Percentiles rank a stretch among this genome's conserved stretches.
Conservation (phyloP, 306 rosid species). For the Cicer arietinum region DNA sequence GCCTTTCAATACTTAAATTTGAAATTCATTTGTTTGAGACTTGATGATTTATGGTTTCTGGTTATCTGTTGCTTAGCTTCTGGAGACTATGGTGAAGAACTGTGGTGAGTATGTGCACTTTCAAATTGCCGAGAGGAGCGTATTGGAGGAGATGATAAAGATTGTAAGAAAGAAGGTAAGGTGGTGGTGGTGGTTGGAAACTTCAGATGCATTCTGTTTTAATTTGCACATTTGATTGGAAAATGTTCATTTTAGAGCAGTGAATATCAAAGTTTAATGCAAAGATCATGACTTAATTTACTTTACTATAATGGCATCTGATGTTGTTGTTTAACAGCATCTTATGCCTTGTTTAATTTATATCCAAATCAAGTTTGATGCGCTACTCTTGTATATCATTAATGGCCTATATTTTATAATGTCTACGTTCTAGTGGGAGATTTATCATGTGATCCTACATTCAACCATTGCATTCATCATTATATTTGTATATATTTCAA, state of each 20-base stretch:
- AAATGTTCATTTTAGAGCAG: not conserved
- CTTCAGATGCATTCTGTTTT: conserved; percentile 32
- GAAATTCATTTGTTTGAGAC: conserved; percentile 8
- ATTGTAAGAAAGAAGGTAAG: conserved; percentile 93
- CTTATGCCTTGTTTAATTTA: conserved; percentile 10
- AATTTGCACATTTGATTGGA: conserved; percentile 34
- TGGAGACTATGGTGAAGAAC: conserved; percentile 99
- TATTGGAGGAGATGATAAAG: conserved; percentile 94
- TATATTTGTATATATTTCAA: not conserved
- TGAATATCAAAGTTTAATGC: conserved; percentile 1
- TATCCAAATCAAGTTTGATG: not conserved
- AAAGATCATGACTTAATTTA: not conserved
- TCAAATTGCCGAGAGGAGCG: conserved; percentile 88
- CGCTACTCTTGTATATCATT: not conserved
- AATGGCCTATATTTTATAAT: conserved; percentile 19
- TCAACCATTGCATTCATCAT: not conserved
- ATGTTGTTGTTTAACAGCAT: not conserved
- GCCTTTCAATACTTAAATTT: conserved; percentile 12
- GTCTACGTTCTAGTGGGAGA: not conserved
- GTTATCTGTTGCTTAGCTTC: conserved; percentile 62
- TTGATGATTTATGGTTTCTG: conserved; percentile 47
- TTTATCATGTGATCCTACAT: conserved; percentile 15
- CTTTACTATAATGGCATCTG: conserved; percentile 8
- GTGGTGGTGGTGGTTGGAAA: conserved; percentile 27
- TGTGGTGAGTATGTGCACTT: conserved; percentile 91